These are phyloP conservation scores for Fusarium udum DNA, from an alignment of 2,329 filamentous ascomycete genomes.

Conservation along the genomic window DNA sequence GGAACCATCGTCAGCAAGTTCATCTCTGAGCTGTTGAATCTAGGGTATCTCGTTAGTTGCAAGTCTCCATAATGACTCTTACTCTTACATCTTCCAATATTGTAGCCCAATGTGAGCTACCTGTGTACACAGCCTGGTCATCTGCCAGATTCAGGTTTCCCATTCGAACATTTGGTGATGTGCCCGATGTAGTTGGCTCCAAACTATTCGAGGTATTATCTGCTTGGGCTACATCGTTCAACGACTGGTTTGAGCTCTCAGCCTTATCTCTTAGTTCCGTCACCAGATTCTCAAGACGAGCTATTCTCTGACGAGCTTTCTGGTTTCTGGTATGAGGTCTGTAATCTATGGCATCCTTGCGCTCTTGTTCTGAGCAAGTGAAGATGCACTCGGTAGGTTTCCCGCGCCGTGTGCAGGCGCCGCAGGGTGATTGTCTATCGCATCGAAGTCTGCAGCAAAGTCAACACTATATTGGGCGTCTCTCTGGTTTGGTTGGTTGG, in stretches of 20 bases:
- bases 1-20: not conserved
- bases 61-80: not conserved
- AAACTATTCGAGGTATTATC: not conserved
- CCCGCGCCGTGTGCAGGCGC: not conserved
- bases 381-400: constrained; percentile 7
- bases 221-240: not conserved
- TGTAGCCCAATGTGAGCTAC: constrained; percentile 21
- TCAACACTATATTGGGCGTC: not conserved
- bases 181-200: not conserved
- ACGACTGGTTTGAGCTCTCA: not conserved
- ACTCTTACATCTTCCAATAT: constrained; percentile 13
- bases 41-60: not conserved
- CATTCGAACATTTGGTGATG: not conserved
- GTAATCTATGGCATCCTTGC: constrained; percentile 30
- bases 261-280: constrained; percentile 22
- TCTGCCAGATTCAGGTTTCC: constrained; percentile 2
- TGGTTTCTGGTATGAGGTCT: constrained; percentile 10
- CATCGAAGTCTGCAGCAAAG: constrained; percentile 13
- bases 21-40: constrained; percentile 12
- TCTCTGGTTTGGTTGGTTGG: not conserved
- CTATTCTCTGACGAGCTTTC: constrained; percentile 28
- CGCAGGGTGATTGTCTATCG: constrained; percentile 16
- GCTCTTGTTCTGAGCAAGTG: constrained; percentile 21
- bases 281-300: constrained; percentile 28
- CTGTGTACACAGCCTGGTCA: constrained; percentile 6